Evolutionary conservation across 352 stramenopile genomes (phyloP).

Genomic region (Phytophthora ohioensis): DNA sequence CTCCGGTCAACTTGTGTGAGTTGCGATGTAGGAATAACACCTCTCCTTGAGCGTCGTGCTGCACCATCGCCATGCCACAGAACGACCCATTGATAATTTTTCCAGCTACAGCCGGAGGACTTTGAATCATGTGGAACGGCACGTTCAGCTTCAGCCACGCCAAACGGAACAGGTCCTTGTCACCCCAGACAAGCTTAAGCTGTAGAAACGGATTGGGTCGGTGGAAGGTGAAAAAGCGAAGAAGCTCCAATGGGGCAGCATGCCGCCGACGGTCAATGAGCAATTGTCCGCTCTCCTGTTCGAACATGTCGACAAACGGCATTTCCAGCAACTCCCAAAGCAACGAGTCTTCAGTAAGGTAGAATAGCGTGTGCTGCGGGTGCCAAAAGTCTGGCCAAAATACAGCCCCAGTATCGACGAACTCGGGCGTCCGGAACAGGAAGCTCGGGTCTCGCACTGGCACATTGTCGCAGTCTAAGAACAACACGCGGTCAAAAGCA

Average conservation of each 20-base stretch:
- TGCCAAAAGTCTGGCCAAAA: constrained; percentile 55
- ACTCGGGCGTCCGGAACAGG: constrained; percentile 22
- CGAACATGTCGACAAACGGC: constrained; percentile 64
- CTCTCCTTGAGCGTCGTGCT: constrained; percentile 44
- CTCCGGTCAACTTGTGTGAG: constrained; percentile 57
- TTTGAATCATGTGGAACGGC: constrained; percentile 60
- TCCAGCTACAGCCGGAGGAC: constrained; percentile 49
- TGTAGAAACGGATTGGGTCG: constrained; percentile 52
- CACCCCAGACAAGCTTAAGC: constrained; percentile 55
- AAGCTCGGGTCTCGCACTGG: constrained; percentile 29
- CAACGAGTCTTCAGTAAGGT: constrained; percentile 52
- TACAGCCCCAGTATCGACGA: constrained; percentile 43
- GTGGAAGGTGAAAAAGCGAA: constrained; percentile 52
- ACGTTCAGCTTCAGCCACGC: constrained; percentile 70
- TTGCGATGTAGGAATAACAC: constrained; percentile 81
- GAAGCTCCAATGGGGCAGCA: constrained; percentile 30
- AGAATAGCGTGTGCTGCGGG: constrained; percentile 56
- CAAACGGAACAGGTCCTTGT: constrained; percentile 54
- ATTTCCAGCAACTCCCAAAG: constrained; percentile 60
- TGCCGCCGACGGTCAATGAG: constrained; percentile 46
- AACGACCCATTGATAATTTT: constrained; percentile 46
- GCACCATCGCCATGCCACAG: constrained; percentile 30
- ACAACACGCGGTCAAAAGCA: constrained; percentile 50
- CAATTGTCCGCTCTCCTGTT: constrained; percentile 68
- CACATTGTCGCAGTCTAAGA: constrained; percentile 64